Conservation (phyloP, 2,329 filamentous ascomycete species). For the Ceratocystis diversiconidia region DNA sequence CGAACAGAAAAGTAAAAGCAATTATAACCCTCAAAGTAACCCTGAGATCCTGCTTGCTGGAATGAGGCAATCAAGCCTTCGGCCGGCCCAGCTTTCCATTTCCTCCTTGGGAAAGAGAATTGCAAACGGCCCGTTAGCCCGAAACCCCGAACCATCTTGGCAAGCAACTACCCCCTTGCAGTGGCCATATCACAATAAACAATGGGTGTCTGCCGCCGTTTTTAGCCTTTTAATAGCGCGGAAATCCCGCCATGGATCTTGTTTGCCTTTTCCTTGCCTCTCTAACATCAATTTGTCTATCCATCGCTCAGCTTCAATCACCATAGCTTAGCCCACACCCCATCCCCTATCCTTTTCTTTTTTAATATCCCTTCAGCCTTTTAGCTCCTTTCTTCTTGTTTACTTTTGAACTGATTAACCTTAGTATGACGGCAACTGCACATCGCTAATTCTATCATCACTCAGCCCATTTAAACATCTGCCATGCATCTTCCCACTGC, state of each 20-base stretch:
- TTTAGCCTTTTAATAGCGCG: background rate
- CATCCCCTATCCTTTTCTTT: background rate
- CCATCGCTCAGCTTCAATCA: background rate
- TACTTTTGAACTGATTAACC: background rate
- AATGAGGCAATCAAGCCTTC: background rate
- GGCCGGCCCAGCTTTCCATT: background rate
- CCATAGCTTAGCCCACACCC: background rate
- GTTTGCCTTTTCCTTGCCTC: background rate
- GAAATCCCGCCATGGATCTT: background rate
- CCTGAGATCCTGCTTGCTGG: background rate
- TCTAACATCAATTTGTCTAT: background rate
- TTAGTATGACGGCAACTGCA: background rate
- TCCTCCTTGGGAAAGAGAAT: background rate
- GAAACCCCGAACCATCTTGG: background rate
- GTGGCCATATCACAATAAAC: background rate
- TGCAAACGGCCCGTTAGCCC: background rate
- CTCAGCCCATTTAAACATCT: background rate
- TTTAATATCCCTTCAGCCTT: background rate
- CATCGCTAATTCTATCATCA: background rate
- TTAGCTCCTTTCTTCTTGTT: background rate
- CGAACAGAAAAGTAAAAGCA: background rate
- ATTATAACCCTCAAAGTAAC: background rate
- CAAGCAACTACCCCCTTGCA: background rate
- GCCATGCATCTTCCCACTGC: constrained; percentile 11
- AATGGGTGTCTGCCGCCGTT: background rate